phyloP scores from a whole-genome alignment of 164 flowering plant genomes.

The Sextonia rubra region DNA sequence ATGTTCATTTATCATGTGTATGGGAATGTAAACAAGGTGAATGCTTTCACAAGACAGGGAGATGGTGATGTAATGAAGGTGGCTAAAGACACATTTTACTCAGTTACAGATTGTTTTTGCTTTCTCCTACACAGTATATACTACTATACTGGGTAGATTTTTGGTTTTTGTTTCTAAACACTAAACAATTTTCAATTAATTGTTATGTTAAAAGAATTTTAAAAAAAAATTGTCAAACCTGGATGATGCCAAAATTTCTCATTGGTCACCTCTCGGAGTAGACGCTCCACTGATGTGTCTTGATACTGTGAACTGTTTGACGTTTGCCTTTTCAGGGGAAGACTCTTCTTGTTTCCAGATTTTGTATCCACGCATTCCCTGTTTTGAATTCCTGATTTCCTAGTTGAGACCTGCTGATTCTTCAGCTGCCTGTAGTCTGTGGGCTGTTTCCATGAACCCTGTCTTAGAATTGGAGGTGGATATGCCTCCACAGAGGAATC shows the following conservation, averaged over 20 bases:
- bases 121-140: too few relatives aligned
- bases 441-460: slow-evolving; percentile 71
- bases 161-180: too few relatives aligned
- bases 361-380: slow-evolving; percentile 40
- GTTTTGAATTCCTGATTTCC: slow-evolving; percentile 47
- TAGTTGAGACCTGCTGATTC: slow-evolving; percentile 35
- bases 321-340: slow-evolving; percentile 53
- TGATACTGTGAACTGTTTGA: slow-evolving; percentile 36
- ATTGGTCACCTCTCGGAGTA: slow-evolving; percentile 91
- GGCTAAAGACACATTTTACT: too few relatives aligned
- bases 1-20: too few relatives aligned
- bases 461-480: slow-evolving; percentile 45
- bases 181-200: too few relatives aligned
- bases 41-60: too few relatives aligned
- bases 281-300: slow-evolving; percentile 94
- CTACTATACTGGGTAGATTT: too few relatives aligned
- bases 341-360: slow-evolving; percentile 50
- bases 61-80: too few relatives aligned
- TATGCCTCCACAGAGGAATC: slow-evolving; percentile 47
- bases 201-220: neutral
- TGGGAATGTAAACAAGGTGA: too few relatives aligned
- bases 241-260: slow-evolving; percentile 94
- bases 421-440: slow-evolving; percentile 49
- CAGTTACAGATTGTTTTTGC: too few relatives aligned
- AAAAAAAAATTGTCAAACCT: slow-evolving; percentile 35